Conservation (phyloP, 2,329 filamentous ascomycete species). For the Sclerotinia spermophila region DNA sequence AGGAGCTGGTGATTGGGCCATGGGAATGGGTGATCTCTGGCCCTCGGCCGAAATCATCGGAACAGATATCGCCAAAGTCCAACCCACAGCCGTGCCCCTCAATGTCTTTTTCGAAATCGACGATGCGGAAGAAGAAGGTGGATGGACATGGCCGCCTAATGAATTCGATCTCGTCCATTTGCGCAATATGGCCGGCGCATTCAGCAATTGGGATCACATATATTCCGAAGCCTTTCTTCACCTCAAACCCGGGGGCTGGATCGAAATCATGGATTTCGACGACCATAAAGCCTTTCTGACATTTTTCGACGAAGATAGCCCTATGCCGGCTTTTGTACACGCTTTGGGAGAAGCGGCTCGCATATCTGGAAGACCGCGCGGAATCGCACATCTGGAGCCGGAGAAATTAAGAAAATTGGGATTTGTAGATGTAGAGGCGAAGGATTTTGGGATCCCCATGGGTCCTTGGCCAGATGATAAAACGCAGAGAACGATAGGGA, state of each 20-base stretch:
- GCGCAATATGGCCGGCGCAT: conserved; percentile 54
- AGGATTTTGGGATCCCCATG: conserved; percentile 29
- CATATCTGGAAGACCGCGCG: conserved; percentile 27
- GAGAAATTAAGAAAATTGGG: conserved; percentile 38
- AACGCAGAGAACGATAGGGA: conserved; percentile 28
- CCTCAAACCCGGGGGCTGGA: conserved; percentile 35
- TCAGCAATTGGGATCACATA: conserved; percentile 53
- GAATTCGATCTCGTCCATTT: conserved; percentile 60
- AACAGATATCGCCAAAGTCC: conserved; percentile 57
- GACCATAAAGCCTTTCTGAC: conserved; percentile 25
- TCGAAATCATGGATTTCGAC: conserved; percentile 36
- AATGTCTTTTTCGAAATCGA: conserved; percentile 66
- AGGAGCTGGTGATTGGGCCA: conserved; percentile 61
- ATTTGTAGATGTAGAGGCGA: conserved; percentile 43
- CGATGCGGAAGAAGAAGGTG: conserved; percentile 46
- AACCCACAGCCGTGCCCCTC: conserved; percentile 54
- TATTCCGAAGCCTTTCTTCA: conserved; percentile 48
- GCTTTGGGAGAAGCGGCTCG: conserved; percentile 25
- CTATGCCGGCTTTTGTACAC: conserved; percentile 18
- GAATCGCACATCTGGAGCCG: conserved; percentile 27
- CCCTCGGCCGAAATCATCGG: conserved; percentile 52
- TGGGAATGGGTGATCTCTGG: conserved; percentile 53
- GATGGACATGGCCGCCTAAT: conserved; percentile 49
- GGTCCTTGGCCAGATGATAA: conserved; percentile 40
- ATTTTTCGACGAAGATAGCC: conserved; percentile 25